Evolutionary conservation across 768 basidiomycete species (phyloP).

Genomic region (Boletus insuetus): DNA sequence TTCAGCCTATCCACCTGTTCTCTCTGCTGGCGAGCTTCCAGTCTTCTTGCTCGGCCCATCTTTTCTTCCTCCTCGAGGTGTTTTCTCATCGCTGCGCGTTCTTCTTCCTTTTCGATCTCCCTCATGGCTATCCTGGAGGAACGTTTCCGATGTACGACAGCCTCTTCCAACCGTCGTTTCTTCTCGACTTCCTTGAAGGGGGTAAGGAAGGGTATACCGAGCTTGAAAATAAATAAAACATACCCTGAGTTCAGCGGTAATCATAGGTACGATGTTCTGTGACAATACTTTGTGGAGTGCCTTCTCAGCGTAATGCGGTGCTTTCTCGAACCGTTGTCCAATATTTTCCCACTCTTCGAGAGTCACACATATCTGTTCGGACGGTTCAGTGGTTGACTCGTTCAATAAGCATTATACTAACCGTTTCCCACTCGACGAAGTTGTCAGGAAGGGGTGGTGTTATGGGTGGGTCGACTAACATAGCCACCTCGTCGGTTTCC

Average conservation of each 20-base stretch:
- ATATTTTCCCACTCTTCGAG: slow-evolving; percentile 84
- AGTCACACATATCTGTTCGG: slow-evolving; percentile 73
- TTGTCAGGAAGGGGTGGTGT: slow-evolving; percentile 39
- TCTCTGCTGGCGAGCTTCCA: slow-evolving; percentile 53
- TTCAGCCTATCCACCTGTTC: slow-evolving; percentile 53
- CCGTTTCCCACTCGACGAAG: slow-evolving; percentile 92
- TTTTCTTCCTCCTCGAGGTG: slow-evolving; percentile 69
- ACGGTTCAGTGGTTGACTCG: neutral
- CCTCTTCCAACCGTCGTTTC: slow-evolving; percentile 65
- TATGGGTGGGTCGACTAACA: neutral
- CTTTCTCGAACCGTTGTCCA: slow-evolving; percentile 69
- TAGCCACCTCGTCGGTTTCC: neutral
- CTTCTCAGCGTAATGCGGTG: slow-evolving; percentile 78
- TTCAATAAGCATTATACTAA: slow-evolving; percentile 34
- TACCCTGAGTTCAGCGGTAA: slow-evolving; percentile 68
- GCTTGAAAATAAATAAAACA: slow-evolving; percentile 2
- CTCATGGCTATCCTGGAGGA: slow-evolving; percentile 84
- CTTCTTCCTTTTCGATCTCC: slow-evolving; percentile 78
- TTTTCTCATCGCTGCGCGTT: slow-evolving; percentile 53
- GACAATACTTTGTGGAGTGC: slow-evolving; percentile 67
- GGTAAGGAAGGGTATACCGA: slow-evolving; percentile 1
- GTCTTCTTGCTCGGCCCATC: slow-evolving; percentile 56
- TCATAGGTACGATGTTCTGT: slow-evolving; percentile 65
- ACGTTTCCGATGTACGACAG: slow-evolving; percentile 81
- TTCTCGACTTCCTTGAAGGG: slow-evolving; percentile 55